Percentiles rank a stretch among this genome's conserved stretches.
These are phyloP conservation scores for Monosporozyma unispora DNA, from an alignment of 805 yeast species.

Conservation along the genomic window DNA sequence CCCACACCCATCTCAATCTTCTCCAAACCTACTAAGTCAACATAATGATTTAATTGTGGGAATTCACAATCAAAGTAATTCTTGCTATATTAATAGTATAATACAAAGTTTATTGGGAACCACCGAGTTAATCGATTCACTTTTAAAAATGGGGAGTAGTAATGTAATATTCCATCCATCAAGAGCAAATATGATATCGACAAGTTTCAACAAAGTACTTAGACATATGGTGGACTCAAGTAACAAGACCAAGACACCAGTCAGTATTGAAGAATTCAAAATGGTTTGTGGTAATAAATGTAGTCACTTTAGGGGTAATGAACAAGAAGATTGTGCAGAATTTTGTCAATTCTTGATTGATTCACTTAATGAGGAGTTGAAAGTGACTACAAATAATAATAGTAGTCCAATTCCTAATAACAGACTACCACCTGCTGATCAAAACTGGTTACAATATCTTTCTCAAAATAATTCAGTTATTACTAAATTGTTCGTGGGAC, in stretches of 20 bases:
- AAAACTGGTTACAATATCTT: conserved; percentile 77
- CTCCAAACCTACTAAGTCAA: not conserved
- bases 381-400: conserved; percentile 23
- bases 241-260: conserved; percentile 18
- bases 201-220: conserved; percentile 53
- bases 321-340: conserved; percentile 92
- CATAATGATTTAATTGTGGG: conserved; percentile 50
- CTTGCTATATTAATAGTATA: conserved; percentile 87
- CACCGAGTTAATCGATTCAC: conserved; percentile 51
- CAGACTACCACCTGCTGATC: not conserved
- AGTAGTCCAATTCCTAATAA: not conserved
- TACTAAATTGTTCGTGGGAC: conserved; percentile 83
- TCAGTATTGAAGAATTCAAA: conserved; percentile 60
- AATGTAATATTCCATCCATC: not conserved
- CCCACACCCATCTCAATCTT: not conserved
- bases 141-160: conserved; percentile 35
- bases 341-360: conserved; percentile 80
- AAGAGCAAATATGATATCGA: conserved; percentile 39
- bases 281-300: conserved; percentile 59
- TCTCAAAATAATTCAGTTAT: conserved; percentile 70
- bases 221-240: conserved; percentile 42
- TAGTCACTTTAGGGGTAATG: conserved; percentile 67
- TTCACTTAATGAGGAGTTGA: conserved; percentile 86
- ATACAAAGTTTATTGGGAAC: conserved; percentile 81
- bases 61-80: conserved; percentile 72